Evolutionary conservation across 2,329 filamentous ascomycete genomes (phyloP), one percentile per base, ranked within the genome.

Genomic region (Neofusicoccum ribis): DNA sequence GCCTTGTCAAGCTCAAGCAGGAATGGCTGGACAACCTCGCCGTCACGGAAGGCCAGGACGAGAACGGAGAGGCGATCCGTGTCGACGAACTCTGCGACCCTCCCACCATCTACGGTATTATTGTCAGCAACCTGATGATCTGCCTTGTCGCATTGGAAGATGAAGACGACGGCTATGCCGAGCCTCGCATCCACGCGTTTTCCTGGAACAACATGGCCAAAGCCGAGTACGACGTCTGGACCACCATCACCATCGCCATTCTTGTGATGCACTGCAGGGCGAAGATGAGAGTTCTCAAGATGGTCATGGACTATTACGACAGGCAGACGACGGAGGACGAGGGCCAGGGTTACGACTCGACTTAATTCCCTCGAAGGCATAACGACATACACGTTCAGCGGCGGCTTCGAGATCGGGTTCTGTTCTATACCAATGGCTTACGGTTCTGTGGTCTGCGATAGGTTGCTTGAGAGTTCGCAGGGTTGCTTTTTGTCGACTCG

Each of bases 171-270:
- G 17, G 76, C 80, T 2, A 68, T 69, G 2, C 68, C 6, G 43
- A 72, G 51, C 68, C 70, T 11, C 63, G 67, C 68, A 58, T 82
- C 7, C 73, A 77, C 11, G 78, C 79, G 11, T 80, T 88, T 58
- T 82, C 80, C 5, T 80, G 82, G 61, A 84, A 87, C 68, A 82
- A 88, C 70, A 81, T 86, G 64, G 79, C 78, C 3, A 79, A 85
- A 49, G 72, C 74, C 8, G 80, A 80, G 1, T 83, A 84, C 66
- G 86, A 88, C 70, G 85, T 88, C 1, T 89, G 86, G 86, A 87
- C 86, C 70, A 80, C 82, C 4, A 75, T 88, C 3, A 84, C 85
- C 0, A 68, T 88, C 58, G 84, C 85, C 0, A 85, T 88, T 65
- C 75, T 85, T 5, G 77, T 85, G 11, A 79, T 85, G 67, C 82